Conservation (phyloP, 2,329 filamentous ascomycete species). For the Colletotrichum sp. region DNA sequence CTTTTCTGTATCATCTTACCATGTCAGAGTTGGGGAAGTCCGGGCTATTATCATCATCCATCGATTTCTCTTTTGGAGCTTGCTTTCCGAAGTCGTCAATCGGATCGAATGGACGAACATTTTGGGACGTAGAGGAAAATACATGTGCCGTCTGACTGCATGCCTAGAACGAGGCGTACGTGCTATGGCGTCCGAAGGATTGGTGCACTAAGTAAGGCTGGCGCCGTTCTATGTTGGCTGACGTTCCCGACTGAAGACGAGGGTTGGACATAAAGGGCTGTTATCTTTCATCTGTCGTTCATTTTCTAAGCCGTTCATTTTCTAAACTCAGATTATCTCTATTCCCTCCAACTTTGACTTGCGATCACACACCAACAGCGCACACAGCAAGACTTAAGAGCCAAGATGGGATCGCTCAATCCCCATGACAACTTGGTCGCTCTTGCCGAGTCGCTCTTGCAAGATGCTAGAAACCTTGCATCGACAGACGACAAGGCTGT, state of each 20-base stretch:
- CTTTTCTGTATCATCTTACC: neutral
- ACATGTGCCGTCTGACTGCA: neutral
- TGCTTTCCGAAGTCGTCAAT: neutral
- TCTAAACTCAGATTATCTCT: neutral
- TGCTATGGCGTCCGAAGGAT: neutral
- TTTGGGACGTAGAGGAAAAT: neutral
- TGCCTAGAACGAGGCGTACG: neutral
- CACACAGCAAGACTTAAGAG: neutral
- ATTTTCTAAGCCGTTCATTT: no score
- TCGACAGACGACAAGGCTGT: neutral
- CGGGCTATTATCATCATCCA: neutral
- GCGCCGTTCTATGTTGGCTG: neutral
- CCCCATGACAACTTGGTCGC: neutral
- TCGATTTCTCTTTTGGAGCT: neutral
- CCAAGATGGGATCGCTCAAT: neutral
- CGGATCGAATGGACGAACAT: neutral
- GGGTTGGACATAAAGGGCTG: neutral
- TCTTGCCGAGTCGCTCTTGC: neutral
- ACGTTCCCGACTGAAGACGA: neutral
- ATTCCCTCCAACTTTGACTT: neutral
- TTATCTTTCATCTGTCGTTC: neutral
- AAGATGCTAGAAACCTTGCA: neutral
- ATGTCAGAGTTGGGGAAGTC: neutral
- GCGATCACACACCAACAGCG: neutral
- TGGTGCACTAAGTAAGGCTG: neutral